These are phyloP conservation scores for Medicago ruthenica DNA, from an alignment of 306 rosid species.

Conservation along the genomic window DNA sequence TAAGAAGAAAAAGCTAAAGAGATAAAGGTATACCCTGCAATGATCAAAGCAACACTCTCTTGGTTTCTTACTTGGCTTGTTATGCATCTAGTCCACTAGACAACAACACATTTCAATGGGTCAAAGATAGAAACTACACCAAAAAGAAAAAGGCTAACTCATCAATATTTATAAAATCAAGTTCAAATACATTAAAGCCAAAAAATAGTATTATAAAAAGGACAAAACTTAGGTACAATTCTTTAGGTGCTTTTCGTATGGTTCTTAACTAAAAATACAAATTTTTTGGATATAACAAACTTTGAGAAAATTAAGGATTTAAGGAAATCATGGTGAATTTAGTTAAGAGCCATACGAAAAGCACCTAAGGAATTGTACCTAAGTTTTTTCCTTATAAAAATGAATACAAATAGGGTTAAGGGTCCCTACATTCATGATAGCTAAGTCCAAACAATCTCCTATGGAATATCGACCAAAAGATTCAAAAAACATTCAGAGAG, in stretches of 20 bases:
- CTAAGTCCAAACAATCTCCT: slow-evolving; percentile 47
- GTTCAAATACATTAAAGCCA: neutral
- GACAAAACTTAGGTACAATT: too few species aligned
- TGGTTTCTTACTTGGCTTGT: slow-evolving; percentile 49
- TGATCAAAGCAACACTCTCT: slow-evolving; percentile 52
- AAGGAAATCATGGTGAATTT: too few species aligned
- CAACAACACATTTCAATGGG: slow-evolving; percentile 52
- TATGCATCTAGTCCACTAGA: slow-evolving; percentile 40
- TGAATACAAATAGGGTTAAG: neutral
- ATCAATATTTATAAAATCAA: neutral
- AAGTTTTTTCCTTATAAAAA: too few species aligned
- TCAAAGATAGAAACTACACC: slow-evolving; percentile 63
- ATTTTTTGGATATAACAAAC: too few species aligned
- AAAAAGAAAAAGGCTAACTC: slow-evolving; percentile 44
- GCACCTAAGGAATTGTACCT: too few species aligned
- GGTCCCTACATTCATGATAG: slow-evolving; percentile 56
- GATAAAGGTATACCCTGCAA: slow-evolving; percentile 47
- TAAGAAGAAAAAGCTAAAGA: slow-evolving; percentile 29
- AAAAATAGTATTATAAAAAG: neutral
- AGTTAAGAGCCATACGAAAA: too few species aligned
- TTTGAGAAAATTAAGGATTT: too few species aligned
- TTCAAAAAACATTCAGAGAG: slow-evolving; percentile 56
- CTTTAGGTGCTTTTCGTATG: too few species aligned
- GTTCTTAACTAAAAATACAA: too few species aligned
- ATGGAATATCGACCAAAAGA: slow-evolving; percentile 57